These are phyloP conservation scores for Wickerhamomyces tratensis DNA, from an alignment of 805 yeast species.

Conservation along the genomic window DNA sequence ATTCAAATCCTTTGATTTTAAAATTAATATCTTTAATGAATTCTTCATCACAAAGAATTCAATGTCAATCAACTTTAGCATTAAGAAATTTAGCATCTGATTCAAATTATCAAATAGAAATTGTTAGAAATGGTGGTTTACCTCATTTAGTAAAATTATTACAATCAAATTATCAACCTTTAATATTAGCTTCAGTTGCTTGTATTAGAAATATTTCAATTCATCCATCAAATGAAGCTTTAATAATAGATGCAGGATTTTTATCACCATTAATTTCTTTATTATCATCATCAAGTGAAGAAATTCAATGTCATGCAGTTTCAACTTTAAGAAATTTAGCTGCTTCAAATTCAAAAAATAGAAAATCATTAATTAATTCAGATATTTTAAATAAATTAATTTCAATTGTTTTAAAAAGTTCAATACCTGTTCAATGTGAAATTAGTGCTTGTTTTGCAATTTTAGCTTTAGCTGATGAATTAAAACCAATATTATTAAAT, in stretches of 20 bases:
- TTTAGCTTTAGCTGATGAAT: constrained; percentile 90
- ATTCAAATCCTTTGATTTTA: constrained; percentile 86
- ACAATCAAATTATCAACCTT: constrained; percentile 83
- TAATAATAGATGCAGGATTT: constrained; percentile 95
- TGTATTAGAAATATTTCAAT: constrained; percentile 96
- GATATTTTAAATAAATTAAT: constrained; percentile 94
- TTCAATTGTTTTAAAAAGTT: constrained; percentile 73
- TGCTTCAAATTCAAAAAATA: constrained; percentile 87
- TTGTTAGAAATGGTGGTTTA: constrained; percentile 91
- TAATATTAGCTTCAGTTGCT: constrained; percentile 94
- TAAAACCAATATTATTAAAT: constrained; percentile 75
- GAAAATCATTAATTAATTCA: constrained; percentile 85
- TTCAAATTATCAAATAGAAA: constrained; percentile 90
- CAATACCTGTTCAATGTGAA: constrained; percentile 91
- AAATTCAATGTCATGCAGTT: constrained; percentile 96
- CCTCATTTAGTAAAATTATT: constrained; percentile 86
- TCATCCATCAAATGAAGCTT: constrained; percentile 91
- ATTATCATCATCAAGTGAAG: constrained; percentile 82
- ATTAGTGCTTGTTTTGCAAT: constrained; percentile 97
- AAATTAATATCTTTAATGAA: constrained; percentile 89
- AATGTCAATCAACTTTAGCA: constrained; percentile 97
- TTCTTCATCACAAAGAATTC: constrained; percentile 87
- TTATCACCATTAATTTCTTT: constrained; percentile 81
- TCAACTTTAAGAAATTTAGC: constrained; percentile 94
- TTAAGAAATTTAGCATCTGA: constrained; percentile 93